Evolutionary conservation across 1,284 basidiomycete species (phyloP), one percentile per base, ranked within the genome.

Genomic region (Phaffia rhodozyma): DNA sequence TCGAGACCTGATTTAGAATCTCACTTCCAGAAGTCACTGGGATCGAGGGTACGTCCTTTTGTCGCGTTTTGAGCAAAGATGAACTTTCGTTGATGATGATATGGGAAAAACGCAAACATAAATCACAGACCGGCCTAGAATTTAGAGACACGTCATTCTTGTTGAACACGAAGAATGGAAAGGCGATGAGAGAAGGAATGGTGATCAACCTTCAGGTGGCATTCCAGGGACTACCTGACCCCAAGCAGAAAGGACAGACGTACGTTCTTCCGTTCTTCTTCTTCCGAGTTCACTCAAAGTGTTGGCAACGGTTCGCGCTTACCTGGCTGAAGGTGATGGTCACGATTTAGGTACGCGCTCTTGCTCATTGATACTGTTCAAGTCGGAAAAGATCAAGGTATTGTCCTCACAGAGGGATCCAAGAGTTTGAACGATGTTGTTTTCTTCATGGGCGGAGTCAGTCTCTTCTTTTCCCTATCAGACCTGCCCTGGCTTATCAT

Each of bases 91-190:
- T 63, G 60, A 65, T 69, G 13, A 29, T 1, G 18, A 27, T 34
- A 23, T 34, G 55, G 56, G 9, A 27, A 11, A n/a, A 56, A 18
- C 53, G 62, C 72, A 27, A 71, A 38, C 30, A 55, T 23, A 27
- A 23, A 48, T 66, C 65, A 7, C 71, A 93, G 90, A 93, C 85
- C 73, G 91, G 91, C 18, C 83, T 97, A 73, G 94, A 97, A 75
- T 97, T 94, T 77, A 85, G 93, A 43, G 94, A 98, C 73, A 85
- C 87, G 13, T 79, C 84, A 0, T 96, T 91, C 73, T 78, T 92
- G 2, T 79, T 97, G 48, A 87, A 85, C 3, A 70, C 84, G 16
- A 97, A 97, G 78, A 93, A 89, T 71, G 78, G 76, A 13, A 83
- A 87, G 18, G 77, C 78, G 38, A 74, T 97, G 61, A 84, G 83